Evolutionary conservation across 192 early-diverging fungal species (phyloP).

Genomic region (Coemansia sp.): DNA sequence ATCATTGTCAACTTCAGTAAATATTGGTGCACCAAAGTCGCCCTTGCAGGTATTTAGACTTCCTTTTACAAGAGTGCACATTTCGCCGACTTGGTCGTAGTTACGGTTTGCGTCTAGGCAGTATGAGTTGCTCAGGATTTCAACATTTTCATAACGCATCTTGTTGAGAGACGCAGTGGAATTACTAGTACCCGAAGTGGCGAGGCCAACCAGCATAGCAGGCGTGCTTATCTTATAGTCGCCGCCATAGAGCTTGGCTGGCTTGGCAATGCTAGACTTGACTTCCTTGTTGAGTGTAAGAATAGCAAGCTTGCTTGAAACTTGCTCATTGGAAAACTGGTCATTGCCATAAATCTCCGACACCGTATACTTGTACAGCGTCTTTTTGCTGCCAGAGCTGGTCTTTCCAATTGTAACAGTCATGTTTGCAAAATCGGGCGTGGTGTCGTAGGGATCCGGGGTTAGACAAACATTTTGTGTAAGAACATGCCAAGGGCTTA

Average conservation of each 20-base stretch:
- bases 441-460: neutral
- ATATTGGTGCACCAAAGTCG: slow-evolving; percentile 19
- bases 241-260: slow-evolving; percentile 19
- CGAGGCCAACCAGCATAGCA: slow-evolving; percentile 13
- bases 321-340: neutral
- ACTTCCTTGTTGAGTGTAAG: slow-evolving; percentile 17
- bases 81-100: slow-evolving; percentile 12
- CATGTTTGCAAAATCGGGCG: neutral
- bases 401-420: slow-evolving; percentile 14
- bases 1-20: slow-evolving; percentile 6
- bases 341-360: neutral
- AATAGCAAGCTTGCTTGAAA: slow-evolving; percentile 13
- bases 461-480: neutral
- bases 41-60: slow-evolving; percentile 13
- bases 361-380: slow-evolving; percentile 4
- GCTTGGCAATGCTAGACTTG: slow-evolving; percentile 3
- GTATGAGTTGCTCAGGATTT: neutral
- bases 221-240: slow-evolving; percentile 12
- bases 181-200: slow-evolving; percentile 1
- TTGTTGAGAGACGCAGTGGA: slow-evolving; percentile 3
- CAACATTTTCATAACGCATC: slow-evolving; percentile 5
- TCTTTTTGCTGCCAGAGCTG: slow-evolving; percentile 1
- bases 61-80: slow-evolving; percentile 9
- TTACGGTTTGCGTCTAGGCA: slow-evolving; percentile 3
- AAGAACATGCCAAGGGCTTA: slow-evolving; percentile 19